Evolutionary conservation across 2,329 filamentous ascomycete genomes (phyloP).

Genomic region (Nemania sp.): DNA sequence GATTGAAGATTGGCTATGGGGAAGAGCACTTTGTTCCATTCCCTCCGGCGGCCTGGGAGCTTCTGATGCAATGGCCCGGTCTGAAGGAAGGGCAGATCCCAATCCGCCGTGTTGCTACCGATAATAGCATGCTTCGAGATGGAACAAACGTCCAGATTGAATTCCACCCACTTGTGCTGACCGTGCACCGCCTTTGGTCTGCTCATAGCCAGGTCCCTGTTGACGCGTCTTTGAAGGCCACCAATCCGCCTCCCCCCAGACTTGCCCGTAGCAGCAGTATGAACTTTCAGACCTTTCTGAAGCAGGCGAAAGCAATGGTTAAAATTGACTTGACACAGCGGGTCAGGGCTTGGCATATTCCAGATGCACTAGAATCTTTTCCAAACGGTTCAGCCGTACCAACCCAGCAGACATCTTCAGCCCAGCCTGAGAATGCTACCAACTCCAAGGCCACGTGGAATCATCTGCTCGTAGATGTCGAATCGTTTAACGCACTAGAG

Average conservation of each 20-base stretch:
- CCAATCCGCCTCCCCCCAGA: conserved; percentile 63
- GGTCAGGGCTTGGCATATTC: conserved; percentile 75
- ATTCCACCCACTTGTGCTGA: conserved; percentile 82
- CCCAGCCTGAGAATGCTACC: conserved; percentile 27
- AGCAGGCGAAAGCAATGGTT: conserved; percentile 69
- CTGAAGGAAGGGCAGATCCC: conserved; percentile 69
- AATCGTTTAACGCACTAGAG: conserved; percentile 65
- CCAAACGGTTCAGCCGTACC: conserved; percentile 45
- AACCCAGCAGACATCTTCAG: conserved; percentile 37
- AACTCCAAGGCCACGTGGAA: conserved; percentile 40
- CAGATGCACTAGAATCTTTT: conserved; percentile 48
- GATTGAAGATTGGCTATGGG: conserved; percentile 70
- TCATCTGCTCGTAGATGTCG: conserved; percentile 63
- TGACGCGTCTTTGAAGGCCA: conserved; percentile 64
- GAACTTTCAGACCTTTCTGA: conserved; percentile 75
- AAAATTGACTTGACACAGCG: conserved; percentile 72
- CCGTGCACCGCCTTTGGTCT: conserved; percentile 77
- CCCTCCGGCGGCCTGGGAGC: conserved; percentile 78
- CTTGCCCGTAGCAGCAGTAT: conserved; percentile 73
- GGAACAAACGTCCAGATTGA: conserved; percentile 76
- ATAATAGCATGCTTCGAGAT: conserved; percentile 66
- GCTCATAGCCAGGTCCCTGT: conserved; percentile 60
- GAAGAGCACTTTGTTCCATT: conserved; percentile 78
- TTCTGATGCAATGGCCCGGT: conserved; percentile 83
- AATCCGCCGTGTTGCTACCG: conserved; percentile 77